Evolutionary conservation across 805 yeast genomes (phyloP), one percentile per base, ranked within the genome.

Genomic region (Candida andamanensis): DNA sequence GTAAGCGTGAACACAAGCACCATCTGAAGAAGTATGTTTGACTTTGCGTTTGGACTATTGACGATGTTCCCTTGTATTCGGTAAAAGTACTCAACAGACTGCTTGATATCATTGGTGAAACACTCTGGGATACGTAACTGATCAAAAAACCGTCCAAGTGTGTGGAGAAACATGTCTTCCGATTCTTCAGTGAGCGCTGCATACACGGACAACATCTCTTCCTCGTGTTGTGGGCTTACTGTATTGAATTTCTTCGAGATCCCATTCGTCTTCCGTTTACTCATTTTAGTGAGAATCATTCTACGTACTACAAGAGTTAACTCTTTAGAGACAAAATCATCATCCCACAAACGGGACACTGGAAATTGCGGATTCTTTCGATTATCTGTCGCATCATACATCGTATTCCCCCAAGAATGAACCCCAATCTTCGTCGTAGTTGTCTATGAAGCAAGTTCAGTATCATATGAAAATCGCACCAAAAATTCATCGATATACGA

Each of bases 201-300:
- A 38, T 61, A 66, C 1, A 40, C 50, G 18, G 54, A 60, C 9
- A 66, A 42, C 6, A 64, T 51, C 39, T 66, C 68, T 14, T 56
- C 61, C 34, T 61, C 68, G 14, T 48, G 46, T 2, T 42, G 42
- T 0, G 49, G 41, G 6, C 43, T 31, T 5, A 54, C 33, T 3
- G 26, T 33, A 10, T 38, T 35, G 29, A 50, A 58, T 11, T 24
- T 9, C 8, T 15, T 17, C 6, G 40, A 35, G 5, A 21, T 29
- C 19, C 17, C 36, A 6, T 18, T 36, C 20, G 17, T 24, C 35
- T 28, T 40, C 29, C n/a, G n/a, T n/a, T n/a, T n/a, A n/a, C n/a
- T n/a, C n/a, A n/a, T n/a, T n/a, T n/a, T n/a, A n/a, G n/a, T n/a
- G n/a, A n/a, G n/a, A n/a, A n/a, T n/a, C n/a, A n/a, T n/a, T n/a